Evolutionary conservation across 164 flowering plant genomes (phyloP).

Genomic region (Piper betle): DNA sequence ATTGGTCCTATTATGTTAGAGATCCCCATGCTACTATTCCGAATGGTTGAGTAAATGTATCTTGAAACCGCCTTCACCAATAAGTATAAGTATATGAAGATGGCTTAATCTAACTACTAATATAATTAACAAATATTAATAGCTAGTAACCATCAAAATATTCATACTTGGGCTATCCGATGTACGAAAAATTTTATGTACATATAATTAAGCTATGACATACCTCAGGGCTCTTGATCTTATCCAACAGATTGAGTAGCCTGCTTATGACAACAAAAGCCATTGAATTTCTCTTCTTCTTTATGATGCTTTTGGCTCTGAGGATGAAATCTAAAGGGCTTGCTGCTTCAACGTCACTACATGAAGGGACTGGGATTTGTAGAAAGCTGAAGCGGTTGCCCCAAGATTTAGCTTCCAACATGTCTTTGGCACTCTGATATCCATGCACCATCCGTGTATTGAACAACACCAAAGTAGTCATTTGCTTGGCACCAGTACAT

Average conservation of each 20-base stretch:
- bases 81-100: neutral
- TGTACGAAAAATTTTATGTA: no score
- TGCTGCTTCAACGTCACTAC: neutral
- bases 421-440: constrained; percentile 30
- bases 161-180: no score
- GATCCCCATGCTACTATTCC: constrained; percentile 25
- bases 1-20: constrained; percentile 31
- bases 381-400: constrained; percentile 28
- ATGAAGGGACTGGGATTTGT: constrained; percentile 10
- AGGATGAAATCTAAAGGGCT: constrained; percentile 26
- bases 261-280: constrained; percentile 23
- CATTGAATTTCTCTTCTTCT: constrained; percentile 22
- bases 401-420: constrained; percentile 26
- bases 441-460: constrained; percentile 30
- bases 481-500: constrained; percentile 6
- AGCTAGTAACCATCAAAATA: no score
- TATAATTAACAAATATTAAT: no score
- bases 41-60: constrained; percentile 14
- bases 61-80: constrained; percentile 15
- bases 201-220: neutral
- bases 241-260: constrained; percentile 19
- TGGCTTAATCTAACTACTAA: no score
- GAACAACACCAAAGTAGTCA: constrained; percentile 40
- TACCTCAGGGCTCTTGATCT: constrained; percentile 34
- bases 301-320: constrained; percentile 18